Conservation (phyloP, 2,329 filamentous ascomycete genomes). For the Fusarium sp. region DNA sequence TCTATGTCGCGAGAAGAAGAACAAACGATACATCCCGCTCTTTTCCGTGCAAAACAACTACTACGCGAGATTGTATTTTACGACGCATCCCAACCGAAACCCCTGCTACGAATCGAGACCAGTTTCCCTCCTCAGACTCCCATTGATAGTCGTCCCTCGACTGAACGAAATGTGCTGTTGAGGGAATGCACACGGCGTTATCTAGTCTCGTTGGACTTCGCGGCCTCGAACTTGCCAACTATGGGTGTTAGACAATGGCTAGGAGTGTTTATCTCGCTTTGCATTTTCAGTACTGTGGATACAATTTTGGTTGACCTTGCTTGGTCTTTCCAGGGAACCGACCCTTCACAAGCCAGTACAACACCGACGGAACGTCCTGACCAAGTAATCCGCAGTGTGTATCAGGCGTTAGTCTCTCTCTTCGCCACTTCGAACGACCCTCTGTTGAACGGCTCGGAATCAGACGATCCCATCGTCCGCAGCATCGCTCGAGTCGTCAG, state of each 20-base stretch:
- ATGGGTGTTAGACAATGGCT: constrained; percentile 60
- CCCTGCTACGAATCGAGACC: constrained; percentile 49
- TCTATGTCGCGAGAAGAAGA: constrained; percentile 62
- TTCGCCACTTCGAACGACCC: constrained; percentile 60
- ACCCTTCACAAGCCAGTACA: constrained; percentile 16
- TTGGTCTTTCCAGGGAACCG: constrained; percentile 27
- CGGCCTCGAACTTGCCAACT: constrained; percentile 53
- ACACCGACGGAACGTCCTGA: constrained; percentile 30
- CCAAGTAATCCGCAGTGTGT: constrained; percentile 58
- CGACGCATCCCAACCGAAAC: constrained; percentile 62
- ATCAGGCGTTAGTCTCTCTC: constrained; percentile 62
- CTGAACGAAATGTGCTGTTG: constrained; percentile 60
- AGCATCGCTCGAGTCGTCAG: constrained; percentile 59
- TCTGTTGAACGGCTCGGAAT: constrained; percentile 54
- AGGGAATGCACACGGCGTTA: constrained; percentile 64
- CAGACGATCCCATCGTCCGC: constrained; percentile 57
- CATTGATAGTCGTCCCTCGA: constrained; percentile 59
- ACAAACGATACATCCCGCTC: constrained; percentile 59
- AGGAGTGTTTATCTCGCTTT: constrained; percentile 64
- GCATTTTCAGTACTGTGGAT: constrained; percentile 67
- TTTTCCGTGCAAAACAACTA: constrained; percentile 66
- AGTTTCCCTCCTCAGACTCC: constrained; percentile 36
- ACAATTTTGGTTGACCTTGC: constrained; percentile 62
- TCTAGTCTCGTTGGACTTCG: constrained; percentile 63
- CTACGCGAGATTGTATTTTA: constrained; percentile 66